Evolutionary conservation across 371 early-diverging fungal genomes (phyloP).

Genomic region (Batrachochytrium dendrobatidis): DNA sequence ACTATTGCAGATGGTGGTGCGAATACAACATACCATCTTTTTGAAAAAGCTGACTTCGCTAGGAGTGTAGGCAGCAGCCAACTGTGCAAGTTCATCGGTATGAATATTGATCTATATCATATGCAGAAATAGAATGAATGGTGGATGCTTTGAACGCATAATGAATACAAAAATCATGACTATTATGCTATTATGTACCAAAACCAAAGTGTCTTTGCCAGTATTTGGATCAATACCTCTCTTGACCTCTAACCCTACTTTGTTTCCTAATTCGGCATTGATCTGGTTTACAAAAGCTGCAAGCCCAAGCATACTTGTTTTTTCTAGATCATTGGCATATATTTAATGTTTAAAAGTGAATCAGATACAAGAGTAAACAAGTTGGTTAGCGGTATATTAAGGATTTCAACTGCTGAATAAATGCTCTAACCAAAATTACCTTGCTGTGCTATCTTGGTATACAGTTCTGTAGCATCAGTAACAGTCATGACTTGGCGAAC

Average conservation of each 20-base stretch:
- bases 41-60: conserved; percentile 5
- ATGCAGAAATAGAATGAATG: too few relatives aligned
- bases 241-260: not conserved
- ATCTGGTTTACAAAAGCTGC: not conserved
- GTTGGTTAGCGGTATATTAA: too few relatives aligned
- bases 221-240: not conserved
- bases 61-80: not conserved
- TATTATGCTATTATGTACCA: not conserved
- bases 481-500: not conserved
- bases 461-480: conserved; percentile 1
- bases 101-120: not conserved
- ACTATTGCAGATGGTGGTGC: not conserved
- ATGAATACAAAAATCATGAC: too few relatives aligned
- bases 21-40: not conserved
- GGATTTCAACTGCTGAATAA: not conserved
- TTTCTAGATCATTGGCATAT: too few relatives aligned
- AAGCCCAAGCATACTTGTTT: too few relatives aligned
- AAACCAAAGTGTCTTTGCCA: not conserved
- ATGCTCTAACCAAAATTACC: not conserved
- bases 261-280: not conserved
- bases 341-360: too few relatives aligned
- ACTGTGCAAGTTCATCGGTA: not conserved
- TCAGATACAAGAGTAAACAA: too few relatives aligned
- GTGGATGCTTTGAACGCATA: too few relatives aligned
- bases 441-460: not conserved